Base-by-base conservation (phyloP, 106 monocot genomes). In the Alisma plantagoaquatica region DNA sequence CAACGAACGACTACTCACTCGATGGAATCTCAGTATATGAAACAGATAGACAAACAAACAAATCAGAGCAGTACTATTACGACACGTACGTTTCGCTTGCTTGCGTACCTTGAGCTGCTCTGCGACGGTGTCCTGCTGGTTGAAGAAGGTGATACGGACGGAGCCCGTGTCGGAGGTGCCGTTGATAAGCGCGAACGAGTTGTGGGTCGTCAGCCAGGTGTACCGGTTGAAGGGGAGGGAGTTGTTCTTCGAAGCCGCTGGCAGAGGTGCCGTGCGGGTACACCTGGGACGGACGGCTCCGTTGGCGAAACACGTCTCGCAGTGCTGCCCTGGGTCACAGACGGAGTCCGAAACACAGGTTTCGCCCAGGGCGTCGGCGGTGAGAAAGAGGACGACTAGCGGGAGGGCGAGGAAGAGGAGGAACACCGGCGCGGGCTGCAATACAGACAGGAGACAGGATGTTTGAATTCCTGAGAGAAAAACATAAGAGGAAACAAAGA, bases 181-280 rank as follows among this genome's bases (percentile, higher is more conserved):
- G 20, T 29, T 14, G 18, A 59, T 10, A 10, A 28, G 9, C 27
- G 59, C 43, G 29, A 62, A 70, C 23, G 70, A 70, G 62, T 70
- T 70, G 61, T 70, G 70, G 4, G 70, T 62, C 27, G 70, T 70
- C 35, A 70, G 33, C 61, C 70, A 70, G 48, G 70, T 54, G 55
- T 70, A 70, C 23, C 55, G 23, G 43, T 70, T 70, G 62, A 70
- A 70, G 3, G 70, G 70, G 46, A 70, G 29, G n/a, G n/a, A 46
- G 54, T 46, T 65, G 45, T 29, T 54, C 41, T 56, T 24, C 43
- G 43, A 55, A 46, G 42, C 56, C 46, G 18, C n/a, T n/a, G n/a
- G n/a, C n/a, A 38, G 1, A 10, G 65, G 65, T 24, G 7, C n/a
- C 30, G 33, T 32, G 5, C 44, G 43, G 12, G 65, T 56, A 33